Percentiles rank a stretch among this genome's conserved stretches.
Conservation (phyloP, 2,329 filamentous ascomycete genomes). For the Colletotrichum sp. region DNA sequence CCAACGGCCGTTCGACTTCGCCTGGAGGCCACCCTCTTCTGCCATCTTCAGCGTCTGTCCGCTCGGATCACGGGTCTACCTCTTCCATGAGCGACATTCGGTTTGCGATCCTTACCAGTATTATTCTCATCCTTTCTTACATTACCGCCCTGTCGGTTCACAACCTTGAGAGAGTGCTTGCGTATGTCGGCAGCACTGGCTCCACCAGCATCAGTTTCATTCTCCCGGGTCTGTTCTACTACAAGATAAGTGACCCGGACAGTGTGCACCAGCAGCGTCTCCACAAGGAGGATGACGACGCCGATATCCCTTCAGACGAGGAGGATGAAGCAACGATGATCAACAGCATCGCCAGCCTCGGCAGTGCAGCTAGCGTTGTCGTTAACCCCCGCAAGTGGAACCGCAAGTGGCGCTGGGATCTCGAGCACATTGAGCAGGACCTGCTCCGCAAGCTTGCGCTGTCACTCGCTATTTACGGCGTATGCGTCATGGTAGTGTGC, state of each 20-base stretch:
- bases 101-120: constrained; percentile 87
- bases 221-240: constrained; percentile 94
- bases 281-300: constrained; percentile 89
- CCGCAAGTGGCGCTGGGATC: constrained; percentile 62
- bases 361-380: constrained; percentile 41
- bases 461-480: constrained; percentile 79
- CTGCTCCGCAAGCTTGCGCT: constrained; percentile 75
- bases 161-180: constrained; percentile 87
- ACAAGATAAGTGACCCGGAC: constrained; percentile 93
- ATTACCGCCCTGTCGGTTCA: constrained; percentile 88
- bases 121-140: constrained; percentile 85
- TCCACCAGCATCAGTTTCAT: constrained; percentile 98
- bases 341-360: constrained; percentile 49
- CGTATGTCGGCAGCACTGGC: constrained; percentile 93
- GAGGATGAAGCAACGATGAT: constrained; percentile 48
- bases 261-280: constrained; percentile 85
- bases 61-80: constrained; percentile 56
- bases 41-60: constrained; percentile 33
- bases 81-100: constrained; percentile 81
- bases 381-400: constrained; percentile 49
- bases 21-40: constrained; percentile 49
- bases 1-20: constrained; percentile 41
- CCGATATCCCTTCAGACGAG: constrained; percentile 57
- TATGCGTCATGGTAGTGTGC: constrained; percentile 88
- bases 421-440: constrained; percentile 67